phyloP scores from a whole-genome alignment of 345 rosid species.

The Eucalyptus polybractea region DNA sequence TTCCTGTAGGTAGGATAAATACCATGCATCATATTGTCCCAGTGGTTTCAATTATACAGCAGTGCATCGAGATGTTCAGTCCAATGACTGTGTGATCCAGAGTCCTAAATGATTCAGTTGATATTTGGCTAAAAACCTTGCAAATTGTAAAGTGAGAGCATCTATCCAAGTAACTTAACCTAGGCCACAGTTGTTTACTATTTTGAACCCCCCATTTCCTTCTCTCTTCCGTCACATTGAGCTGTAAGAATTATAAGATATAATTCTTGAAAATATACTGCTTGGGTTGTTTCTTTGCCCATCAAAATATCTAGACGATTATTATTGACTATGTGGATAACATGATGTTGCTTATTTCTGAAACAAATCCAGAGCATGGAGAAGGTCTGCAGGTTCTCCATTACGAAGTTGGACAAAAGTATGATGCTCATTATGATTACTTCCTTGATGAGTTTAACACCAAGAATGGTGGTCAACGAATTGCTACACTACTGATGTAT shows the following conservation, averaged over 20 bases:
- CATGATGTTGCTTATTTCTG: neutral
- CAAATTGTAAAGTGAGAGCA: neutral
- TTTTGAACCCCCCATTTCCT: neutral
- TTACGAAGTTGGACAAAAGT: constrained; percentile 83
- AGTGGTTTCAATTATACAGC: neutral
- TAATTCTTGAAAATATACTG: neutral
- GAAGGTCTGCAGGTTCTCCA: constrained; percentile 90
- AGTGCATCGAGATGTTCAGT: neutral
- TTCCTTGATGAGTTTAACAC: constrained; percentile 85
- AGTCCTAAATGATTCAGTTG: neutral
- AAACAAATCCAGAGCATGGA: constrained; percentile 53
- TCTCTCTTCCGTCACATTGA: neutral
- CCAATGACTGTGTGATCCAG: neutral
- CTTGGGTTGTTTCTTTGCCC: neutral
- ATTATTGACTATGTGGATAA: neutral
- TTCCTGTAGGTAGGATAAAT: constrained; percentile 56
- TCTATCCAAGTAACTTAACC: neutral
- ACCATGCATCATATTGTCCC: neutral
- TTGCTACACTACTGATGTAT: constrained; percentile 92
- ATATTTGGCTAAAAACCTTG: neutral
- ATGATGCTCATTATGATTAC: constrained; percentile 83
- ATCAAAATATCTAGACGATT: neutral
- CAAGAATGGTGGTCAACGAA: constrained; percentile 82
- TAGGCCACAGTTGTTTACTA: neutral
- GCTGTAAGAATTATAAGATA: neutral